A percentile compares a stretch with the other conserved stretches of the same genome.
These are phyloP conservation scores for Thermomucor indicae-seudaticae DNA, from an alignment of 371 early-diverging fungal genomes.

Conservation along the genomic window DNA sequence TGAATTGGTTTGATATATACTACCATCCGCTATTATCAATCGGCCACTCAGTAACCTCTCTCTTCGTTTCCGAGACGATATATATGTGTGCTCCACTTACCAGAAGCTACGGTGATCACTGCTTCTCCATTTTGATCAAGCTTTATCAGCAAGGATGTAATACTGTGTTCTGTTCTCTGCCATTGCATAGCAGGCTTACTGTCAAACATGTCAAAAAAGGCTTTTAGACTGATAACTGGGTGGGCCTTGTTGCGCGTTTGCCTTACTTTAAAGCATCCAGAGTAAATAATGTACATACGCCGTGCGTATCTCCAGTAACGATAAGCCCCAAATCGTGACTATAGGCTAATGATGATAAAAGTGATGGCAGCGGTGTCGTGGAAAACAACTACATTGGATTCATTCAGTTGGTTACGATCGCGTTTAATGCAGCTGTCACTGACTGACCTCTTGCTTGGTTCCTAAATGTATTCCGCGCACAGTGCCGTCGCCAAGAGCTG, in stretches of 20 bases:
- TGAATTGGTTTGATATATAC: slow-evolving; percentile 30
- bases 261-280: slow-evolving; percentile 13
- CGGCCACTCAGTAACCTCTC: not conserved
- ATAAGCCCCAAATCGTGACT: slow-evolving; percentile 14
- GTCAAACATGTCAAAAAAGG: too few relatives aligned
- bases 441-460: slow-evolving; percentile 45
- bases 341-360: slow-evolving; percentile 22
- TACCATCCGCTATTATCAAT: slow-evolving; percentile 30
- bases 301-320: slow-evolving; percentile 20
- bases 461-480: slow-evolving; percentile 50
- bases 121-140: slow-evolving; percentile 22
- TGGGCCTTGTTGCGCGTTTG: not conserved
- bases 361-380: too few relatives aligned
- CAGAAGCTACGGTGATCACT: slow-evolving; percentile 22
- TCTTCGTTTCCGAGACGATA: not conserved
- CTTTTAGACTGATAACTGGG: not conserved
- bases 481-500: slow-evolving; percentile 41
- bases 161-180: slow-evolving; percentile 25
- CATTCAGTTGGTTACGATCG: too few relatives aligned
- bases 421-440: too few relatives aligned
- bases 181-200: slow-evolving; percentile 14
- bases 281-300: slow-evolving; percentile 15
- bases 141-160: slow-evolving; percentile 20
- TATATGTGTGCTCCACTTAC: slow-evolving; percentile 10
- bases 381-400: too few relatives aligned